Conservation (phyloP, 2,329 filamentous ascomycete genomes). For the Cercospora canescens region DNA sequence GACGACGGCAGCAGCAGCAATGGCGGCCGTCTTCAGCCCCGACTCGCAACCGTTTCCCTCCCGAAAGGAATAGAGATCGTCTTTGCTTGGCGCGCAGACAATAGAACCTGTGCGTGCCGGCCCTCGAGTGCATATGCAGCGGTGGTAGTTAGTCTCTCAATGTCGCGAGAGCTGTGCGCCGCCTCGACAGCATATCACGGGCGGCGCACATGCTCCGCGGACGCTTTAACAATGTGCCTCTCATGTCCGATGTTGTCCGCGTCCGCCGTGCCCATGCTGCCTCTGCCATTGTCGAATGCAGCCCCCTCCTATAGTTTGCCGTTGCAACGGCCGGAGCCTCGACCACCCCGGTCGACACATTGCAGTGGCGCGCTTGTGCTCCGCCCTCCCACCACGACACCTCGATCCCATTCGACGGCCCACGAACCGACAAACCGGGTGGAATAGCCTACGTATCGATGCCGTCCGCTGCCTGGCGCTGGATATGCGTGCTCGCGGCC, state of each 20-base stretch:
- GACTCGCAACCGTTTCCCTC: background rate
- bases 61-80: background rate
- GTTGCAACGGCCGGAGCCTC: conserved; percentile 1
- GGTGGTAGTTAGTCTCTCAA: too few relatives aligned
- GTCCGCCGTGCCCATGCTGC: background rate
- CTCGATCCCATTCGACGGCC: background rate
- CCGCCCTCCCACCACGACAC: background rate
- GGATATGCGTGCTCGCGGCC: background rate
- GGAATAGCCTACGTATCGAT: background rate
- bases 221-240: background rate
- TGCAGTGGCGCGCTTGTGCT: conserved; percentile 1
- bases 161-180: background rate
- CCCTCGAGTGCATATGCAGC: background rate
- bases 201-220: too few relatives aligned
- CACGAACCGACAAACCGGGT: background rate
- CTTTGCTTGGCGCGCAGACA: conserved; percentile 1
- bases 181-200: background rate
- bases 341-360: background rate
- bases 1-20: background rate
- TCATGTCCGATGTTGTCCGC: background rate
- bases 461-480: background rate
- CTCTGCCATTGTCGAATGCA: background rate
- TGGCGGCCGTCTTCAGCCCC: background rate
- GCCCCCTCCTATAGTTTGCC: background rate
- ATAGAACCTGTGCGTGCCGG: background rate